phyloP scores from a whole-genome alignment of 805 yeast species.

The Lipomyces japonicus region DNA sequence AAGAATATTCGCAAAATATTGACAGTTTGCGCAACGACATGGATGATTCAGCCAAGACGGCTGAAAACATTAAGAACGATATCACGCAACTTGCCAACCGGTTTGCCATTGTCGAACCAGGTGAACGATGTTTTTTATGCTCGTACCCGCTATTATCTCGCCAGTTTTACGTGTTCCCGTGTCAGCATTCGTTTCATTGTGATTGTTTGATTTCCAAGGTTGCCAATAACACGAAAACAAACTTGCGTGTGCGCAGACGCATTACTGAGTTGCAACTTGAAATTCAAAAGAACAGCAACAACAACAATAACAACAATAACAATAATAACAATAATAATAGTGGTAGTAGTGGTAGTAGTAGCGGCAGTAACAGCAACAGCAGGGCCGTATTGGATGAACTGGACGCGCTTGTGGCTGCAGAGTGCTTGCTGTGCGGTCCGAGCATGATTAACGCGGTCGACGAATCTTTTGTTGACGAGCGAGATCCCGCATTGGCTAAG shows the following conservation, averaged over 20 bases:
- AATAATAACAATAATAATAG: no score
- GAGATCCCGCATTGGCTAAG: slow-evolving; percentile 11
- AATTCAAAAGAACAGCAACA: slow-evolving; percentile 39
- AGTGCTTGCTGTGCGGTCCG: slow-evolving; percentile 76
- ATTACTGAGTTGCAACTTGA: slow-evolving; percentile 53
- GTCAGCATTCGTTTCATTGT: slow-evolving; percentile 83
- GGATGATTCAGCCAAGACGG: slow-evolving; percentile 63
- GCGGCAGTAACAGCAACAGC: slow-evolving; percentile 21
- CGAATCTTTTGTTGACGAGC: slow-evolving; percentile 49
- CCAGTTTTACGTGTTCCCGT: slow-evolving; percentile 78
- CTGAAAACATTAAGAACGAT: slow-evolving; percentile 55
- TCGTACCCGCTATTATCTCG: slow-evolving; percentile 63
- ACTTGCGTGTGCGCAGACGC: slow-evolving; percentile 60
- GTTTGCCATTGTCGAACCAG: slow-evolving; percentile 70
- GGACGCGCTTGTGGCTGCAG: slow-evolving; percentile 56
- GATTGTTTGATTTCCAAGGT: slow-evolving; percentile 74
- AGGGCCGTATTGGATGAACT: slow-evolving; percentile 37
- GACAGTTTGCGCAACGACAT: slow-evolving; percentile 67
- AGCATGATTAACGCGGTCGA: slow-evolving; percentile 67
- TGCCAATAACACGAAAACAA: slow-evolving; percentile 57
- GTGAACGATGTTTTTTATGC: slow-evolving; percentile 76
- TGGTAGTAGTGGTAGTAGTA: slow-evolving; percentile 32
- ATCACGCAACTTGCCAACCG: slow-evolving; percentile 50
- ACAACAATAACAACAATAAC: slow-evolving; percentile 20
- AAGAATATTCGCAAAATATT: slow-evolving; percentile 64